Evolutionary conservation across 179 eudicot species (phyloP).

Genomic region (Dionaea muscipula): DNA sequence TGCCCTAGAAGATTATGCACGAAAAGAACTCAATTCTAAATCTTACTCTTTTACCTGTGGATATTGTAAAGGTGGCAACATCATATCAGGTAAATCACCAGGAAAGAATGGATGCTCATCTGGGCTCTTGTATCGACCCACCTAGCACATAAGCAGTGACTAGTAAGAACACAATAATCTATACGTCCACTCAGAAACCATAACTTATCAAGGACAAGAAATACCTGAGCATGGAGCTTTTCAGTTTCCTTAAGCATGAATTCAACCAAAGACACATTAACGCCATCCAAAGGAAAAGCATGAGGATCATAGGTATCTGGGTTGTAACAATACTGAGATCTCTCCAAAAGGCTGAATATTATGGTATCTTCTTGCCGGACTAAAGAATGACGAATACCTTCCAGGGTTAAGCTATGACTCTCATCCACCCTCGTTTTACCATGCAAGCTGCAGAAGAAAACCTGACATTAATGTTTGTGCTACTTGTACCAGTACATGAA

Average conservation of each 20-base stretch:
- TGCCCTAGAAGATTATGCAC: no score
- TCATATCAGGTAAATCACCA: constrained; percentile 48
- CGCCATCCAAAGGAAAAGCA: constrained; percentile 58
- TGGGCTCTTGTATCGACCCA: constrained; percentile 78
- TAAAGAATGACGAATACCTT: constrained; percentile 65
- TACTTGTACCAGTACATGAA: no score
- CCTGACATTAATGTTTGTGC: no score
- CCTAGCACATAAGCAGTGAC: constrained; percentile 22
- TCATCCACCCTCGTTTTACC: constrained; percentile 54
- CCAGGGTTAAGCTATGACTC: constrained; percentile 68
- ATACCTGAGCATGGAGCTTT: constrained; percentile 76
- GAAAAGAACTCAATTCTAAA: not conserved
- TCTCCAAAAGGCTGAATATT: constrained; percentile 73
- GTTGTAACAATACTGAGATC: constrained; percentile 85
- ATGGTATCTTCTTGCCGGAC: constrained; percentile 96
- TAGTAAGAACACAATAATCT: constrained; percentile 3
- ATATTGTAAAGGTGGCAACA: constrained; percentile 72
- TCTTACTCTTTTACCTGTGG: constrained; percentile 48
- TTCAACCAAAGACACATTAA: constrained; percentile 62
- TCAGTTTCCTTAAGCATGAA: constrained; percentile 83
- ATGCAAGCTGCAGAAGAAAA: constrained; percentile 12
- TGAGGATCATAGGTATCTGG: constrained; percentile 65
- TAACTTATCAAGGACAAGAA: not conserved
- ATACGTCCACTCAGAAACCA: not conserved
- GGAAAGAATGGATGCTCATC: constrained; percentile 97